These are phyloP conservation scores for Letharia columbiana DNA, from an alignment of 495 filamentous ascomycete species.

Conservation along the genomic window DNA sequence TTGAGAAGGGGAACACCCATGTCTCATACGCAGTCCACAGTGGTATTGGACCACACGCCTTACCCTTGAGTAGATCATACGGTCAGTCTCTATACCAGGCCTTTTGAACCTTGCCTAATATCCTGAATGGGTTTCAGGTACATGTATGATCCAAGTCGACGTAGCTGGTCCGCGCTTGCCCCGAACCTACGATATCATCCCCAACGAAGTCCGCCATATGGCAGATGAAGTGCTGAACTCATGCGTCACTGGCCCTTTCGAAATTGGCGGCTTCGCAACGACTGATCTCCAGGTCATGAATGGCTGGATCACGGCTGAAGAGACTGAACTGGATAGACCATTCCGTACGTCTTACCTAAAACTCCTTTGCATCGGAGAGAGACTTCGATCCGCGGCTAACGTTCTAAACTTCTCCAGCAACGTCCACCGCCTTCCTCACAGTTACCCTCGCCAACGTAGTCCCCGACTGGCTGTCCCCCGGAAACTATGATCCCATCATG, in stretches of 20 bases:
- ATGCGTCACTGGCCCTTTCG: background rate
- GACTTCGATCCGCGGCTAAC: background rate
- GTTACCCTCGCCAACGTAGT: background rate
- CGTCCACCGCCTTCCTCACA: constrained; percentile 2
- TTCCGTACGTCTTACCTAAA: background rate
- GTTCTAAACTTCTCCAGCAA: background rate
- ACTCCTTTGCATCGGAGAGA: background rate
- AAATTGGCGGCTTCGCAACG: constrained; percentile 7
- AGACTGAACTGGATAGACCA: background rate
- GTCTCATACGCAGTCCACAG: background rate
- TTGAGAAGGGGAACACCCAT: background rate
- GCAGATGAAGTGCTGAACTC: background rate
- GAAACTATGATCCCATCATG: constrained; percentile 1
- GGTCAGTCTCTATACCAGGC: background rate
- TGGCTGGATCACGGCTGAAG: constrained; percentile 1
- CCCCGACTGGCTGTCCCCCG: constrained; percentile 11
- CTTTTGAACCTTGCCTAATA: background rate
- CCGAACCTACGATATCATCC: background rate
- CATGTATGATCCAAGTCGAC: constrained; percentile 6
- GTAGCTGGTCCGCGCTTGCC: constrained; percentile 6
- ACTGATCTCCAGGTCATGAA: constrained; percentile 1
- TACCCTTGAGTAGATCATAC: background rate
- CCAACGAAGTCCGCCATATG: background rate
- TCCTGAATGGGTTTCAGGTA: background rate
- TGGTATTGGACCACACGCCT: background rate